Evolutionary conservation across 345 rosid genomes (phyloP), one percentile per base, ranked within the genome.

Genomic region (Melastoma malabathricum): DNA sequence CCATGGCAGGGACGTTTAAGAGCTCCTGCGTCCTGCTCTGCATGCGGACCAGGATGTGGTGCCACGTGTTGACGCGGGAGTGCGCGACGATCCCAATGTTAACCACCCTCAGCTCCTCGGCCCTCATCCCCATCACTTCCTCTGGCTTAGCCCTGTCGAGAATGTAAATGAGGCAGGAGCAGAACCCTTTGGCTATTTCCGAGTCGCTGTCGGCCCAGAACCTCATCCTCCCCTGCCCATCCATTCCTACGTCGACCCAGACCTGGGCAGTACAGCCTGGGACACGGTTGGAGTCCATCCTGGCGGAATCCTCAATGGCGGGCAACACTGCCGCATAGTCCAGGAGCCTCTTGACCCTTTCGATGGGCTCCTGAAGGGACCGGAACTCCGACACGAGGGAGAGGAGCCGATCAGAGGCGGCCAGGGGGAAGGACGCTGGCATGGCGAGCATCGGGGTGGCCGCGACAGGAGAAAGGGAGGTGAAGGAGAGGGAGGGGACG

Each of bases 201-300:
- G 96, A 89, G 17, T 89, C 97, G 60, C 97, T 89, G 52, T 83
- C 92, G 2, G 89, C 89, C 57, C 61, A 68, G 54, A 86, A 82
- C 55, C 86, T 78, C 73, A 80, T 72, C 52, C 59, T 78, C 13
- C 94, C 88, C 15, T 13, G 3, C 18, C 38, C 75, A 43, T 83
- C 92, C 56, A 82, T 64, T 44, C 51, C 54, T 1, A 58, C 80
- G 6, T 78, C 78, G 4, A 90, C 64, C 96, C 98, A 86, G 23
- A 90, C 94, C 78, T 84, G 94, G 18, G 94, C 77, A 51, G 96
- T 68, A 73, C 98, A 90, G 15, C 96, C 93, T 9, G 61, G 31
- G 31, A 86, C 89, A 49, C 82, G 65, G 61, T 86, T 90, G 13
- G 65, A 70, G 20, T 68, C 74, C 43, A 64, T 31, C 10, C 96